A percentile compares a stretch with the other conserved stretches of the same genome.
phyloP scores from a whole-genome alignment of 352 stramenopile species.

The Phytophthora chlamydospora region DNA sequence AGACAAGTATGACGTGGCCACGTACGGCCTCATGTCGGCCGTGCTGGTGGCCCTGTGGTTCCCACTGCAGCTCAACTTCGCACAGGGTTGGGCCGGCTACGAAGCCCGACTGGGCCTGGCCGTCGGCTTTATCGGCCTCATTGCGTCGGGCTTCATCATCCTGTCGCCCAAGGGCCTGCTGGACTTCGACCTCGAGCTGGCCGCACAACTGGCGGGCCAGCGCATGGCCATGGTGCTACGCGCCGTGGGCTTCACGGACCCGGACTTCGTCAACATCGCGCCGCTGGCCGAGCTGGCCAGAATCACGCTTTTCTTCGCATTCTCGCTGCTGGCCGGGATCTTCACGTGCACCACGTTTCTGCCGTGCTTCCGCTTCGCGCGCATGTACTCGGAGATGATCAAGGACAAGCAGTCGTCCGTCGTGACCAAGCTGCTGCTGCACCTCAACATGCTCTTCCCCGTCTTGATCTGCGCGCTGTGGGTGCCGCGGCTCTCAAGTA shows the following conservation, averaged over 20 bases:
- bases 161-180: conserved; percentile 62
- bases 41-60: conserved; percentile 78
- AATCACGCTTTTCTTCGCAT: conserved; percentile 38
- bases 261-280: conserved; percentile 58
- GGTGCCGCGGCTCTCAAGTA: conserved; percentile 55
- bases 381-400: conserved; percentile 81
- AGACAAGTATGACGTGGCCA: conserved; percentile 55
- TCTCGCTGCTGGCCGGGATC: conserved; percentile 51
- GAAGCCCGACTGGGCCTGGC: conserved; percentile 64
- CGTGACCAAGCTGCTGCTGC: conserved; percentile 55
- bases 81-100: conserved; percentile 61
- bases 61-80: conserved; percentile 75
- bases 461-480: conserved; percentile 61
- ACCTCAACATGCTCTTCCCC: conserved; percentile 75
- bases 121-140: conserved; percentile 60
- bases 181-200: conserved; percentile 74
- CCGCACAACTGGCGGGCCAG: conserved; percentile 37
- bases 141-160: conserved; percentile 66
- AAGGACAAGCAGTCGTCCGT: conserved; percentile 41
- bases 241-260: conserved; percentile 63
- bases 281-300: conserved; percentile 33
- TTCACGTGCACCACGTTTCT: conserved; percentile 74
- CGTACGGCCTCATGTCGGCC: conserved; percentile 68
- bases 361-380: conserved; percentile 75
- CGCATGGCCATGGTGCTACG: conserved; percentile 60